phyloP scores from a whole-genome alignment of 2,329 filamentous ascomycete genomes.

The Ascochyta rabiei region DNA sequence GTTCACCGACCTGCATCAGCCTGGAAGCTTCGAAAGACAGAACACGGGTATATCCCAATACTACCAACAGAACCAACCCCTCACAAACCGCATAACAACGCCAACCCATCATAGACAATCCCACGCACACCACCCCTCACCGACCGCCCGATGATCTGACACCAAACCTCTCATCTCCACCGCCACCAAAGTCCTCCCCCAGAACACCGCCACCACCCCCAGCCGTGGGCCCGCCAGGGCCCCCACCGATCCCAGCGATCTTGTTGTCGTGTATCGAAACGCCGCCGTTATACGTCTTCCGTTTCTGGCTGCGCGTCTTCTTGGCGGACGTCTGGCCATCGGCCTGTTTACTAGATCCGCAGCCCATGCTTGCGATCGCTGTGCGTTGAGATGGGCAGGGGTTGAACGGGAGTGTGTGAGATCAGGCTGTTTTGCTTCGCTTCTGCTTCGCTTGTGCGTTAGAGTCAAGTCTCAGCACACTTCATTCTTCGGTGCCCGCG shows the following conservation, averaged over 20 bases:
- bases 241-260: not conserved
- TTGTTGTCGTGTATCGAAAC: not conserved
- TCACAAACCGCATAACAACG: no score
- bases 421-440: no score
- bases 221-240: slow-evolving; percentile 21
- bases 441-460: no score
- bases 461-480: no score
- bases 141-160: no score
- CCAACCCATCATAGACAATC: no score
- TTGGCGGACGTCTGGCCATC: not conserved
- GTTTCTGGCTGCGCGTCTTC: not conserved
- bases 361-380: not conserved
- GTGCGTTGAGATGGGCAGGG: not conserved
- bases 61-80: no score
- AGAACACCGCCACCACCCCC: not conserved
- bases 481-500: no score
- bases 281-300: not conserved
- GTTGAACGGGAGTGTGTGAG: not conserved
- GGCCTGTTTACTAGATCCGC: not conserved
- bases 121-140: no score
- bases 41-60: no score
- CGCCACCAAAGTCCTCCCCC: not conserved
- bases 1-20: no score
- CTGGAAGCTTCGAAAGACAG: no score
- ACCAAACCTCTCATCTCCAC: not conserved